Evolutionary conservation across 768 basidiomycete genomes (phyloP), one percentile per base, ranked within the genome.

Genomic region (Serendipita vermifera): DNA sequence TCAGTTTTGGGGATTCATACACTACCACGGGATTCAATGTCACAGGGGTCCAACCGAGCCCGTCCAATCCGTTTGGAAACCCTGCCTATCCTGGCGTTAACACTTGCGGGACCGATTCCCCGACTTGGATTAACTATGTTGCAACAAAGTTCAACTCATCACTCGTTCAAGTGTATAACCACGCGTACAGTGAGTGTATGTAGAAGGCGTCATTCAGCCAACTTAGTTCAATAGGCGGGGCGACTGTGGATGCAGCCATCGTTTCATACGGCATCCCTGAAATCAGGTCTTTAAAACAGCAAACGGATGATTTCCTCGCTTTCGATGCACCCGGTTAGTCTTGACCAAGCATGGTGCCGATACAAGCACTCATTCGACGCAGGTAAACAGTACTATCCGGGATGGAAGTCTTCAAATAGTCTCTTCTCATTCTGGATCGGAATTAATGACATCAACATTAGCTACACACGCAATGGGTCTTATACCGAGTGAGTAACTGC

Each of bases 351-450:
- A n/a, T n/a, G n/a, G n/a, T n/a, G n/a, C n/a, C n/a, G n/a, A n/a
- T n/a, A n/a, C n/a, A n/a, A n/a, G n/a, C n/a, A n/a, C n/a, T n/a
- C n/a, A n/a, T n/a, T n/a, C n/a, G n/a, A n/a, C n/a, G n/a, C n/a
- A n/a, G n/a, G n/a, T 61, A 33, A 78, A 77, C 63, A 80, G 81
- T 0, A 64, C 71, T 5, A 68, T 66, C 1, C 77, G 1, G 73
- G 76, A 0, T 85, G 83, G 83, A 73, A 73, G 22, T 74, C 75
- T 56, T 60, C 63, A 3, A 78, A 83, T 62, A 63, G 80, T 54
- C 61, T 85, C 43, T 84, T 85, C 66, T 77, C 77, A 0, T 66
- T 83, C n/a, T 85, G 75, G 74, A 82, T 85, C 57, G 83, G 83
- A 1, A 79, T 85, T 60, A 85, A 85, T 61, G 83, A 84, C 33